phyloP scores from a whole-genome alignment of 208 protist species.

The Leishmania lainsoni region DNA sequence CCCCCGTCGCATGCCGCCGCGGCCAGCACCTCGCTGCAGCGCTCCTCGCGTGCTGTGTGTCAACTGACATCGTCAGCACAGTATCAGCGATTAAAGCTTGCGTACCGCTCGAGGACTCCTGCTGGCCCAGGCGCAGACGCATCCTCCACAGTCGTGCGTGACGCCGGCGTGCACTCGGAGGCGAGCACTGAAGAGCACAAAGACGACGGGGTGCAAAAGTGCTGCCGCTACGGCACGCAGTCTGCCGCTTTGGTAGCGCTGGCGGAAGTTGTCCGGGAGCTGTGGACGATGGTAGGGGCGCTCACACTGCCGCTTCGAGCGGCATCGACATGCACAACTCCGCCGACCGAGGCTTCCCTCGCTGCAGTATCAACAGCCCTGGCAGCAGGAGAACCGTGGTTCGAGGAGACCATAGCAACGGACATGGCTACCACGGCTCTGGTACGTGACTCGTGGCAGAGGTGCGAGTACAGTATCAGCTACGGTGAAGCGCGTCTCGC shows the following conservation, averaged over 20 bases:
- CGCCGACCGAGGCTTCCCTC: neutral
- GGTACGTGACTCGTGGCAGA: neutral
- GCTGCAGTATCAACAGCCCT: neutral
- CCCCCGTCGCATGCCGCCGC: neutral
- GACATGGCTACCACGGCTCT: neutral
- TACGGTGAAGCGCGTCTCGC: constrained; percentile 16
- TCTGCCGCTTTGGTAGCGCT: constrained; percentile 6
- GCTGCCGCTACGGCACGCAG: neutral
- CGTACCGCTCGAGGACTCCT: constrained; percentile 4
- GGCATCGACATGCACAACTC: constrained; percentile 11
- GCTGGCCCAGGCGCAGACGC: neutral
- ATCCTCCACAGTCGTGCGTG: neutral
- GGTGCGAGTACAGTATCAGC: neutral
- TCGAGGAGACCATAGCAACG: neutral
- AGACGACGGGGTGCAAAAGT: neutral
- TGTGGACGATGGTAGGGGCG: constrained; percentile 9
- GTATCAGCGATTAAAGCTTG: constrained; percentile 24
- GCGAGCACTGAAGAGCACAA: neutral
- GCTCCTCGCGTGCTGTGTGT: neutral
- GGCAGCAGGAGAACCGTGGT: neutral
- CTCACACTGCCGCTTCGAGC: constrained; percentile 27
- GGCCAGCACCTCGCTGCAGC: neutral
- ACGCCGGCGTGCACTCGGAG: neutral
- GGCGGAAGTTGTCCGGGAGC: neutral
- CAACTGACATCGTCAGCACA: constrained; percentile 5